These are phyloP conservation scores for Globisporangium spinosum DNA, from an alignment of 352 stramenopile species.

Conservation along the genomic window DNA sequence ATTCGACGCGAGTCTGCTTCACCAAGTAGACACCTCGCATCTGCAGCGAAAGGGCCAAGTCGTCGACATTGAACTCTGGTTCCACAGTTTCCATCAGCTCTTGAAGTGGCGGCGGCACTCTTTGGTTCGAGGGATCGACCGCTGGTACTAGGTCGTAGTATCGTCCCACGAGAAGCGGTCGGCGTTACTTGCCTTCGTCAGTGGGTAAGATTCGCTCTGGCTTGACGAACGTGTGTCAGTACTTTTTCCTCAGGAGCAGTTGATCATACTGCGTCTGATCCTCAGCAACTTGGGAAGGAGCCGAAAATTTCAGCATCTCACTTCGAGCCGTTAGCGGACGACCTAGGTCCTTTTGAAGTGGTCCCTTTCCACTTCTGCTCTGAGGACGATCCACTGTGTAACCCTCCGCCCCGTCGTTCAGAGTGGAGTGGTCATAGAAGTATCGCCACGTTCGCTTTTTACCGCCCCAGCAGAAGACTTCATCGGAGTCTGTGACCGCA, in stretches of 20 bases:
- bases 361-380: not conserved
- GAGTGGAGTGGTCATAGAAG: constrained; percentile 54
- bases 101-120: constrained; percentile 24
- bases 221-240: constrained; percentile 45
- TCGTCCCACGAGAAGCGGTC: constrained; percentile 38
- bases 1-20: constrained; percentile 51
- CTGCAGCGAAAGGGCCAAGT: constrained; percentile 56
- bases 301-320: constrained; percentile 58
- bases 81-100: constrained; percentile 59
- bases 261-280: constrained; percentile 31
- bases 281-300: constrained; percentile 41
- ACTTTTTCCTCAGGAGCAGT: constrained; percentile 43
- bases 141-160: constrained; percentile 53
- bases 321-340: constrained; percentile 47
- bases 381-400: not conserved
- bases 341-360: not conserved
- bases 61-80: constrained; percentile 59
- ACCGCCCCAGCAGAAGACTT: constrained; percentile 78
- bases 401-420: not conserved
- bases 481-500: constrained; percentile 61
- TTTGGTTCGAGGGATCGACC: constrained; percentile 15
- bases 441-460: constrained; percentile 67
- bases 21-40: constrained; percentile 55
- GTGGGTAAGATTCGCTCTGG: constrained; percentile 29
- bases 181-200: constrained; percentile 43